Evolutionary conservation across 1,284 basidiomycete species (phyloP).

Genomic region (Ustilago trichophora): DNA sequence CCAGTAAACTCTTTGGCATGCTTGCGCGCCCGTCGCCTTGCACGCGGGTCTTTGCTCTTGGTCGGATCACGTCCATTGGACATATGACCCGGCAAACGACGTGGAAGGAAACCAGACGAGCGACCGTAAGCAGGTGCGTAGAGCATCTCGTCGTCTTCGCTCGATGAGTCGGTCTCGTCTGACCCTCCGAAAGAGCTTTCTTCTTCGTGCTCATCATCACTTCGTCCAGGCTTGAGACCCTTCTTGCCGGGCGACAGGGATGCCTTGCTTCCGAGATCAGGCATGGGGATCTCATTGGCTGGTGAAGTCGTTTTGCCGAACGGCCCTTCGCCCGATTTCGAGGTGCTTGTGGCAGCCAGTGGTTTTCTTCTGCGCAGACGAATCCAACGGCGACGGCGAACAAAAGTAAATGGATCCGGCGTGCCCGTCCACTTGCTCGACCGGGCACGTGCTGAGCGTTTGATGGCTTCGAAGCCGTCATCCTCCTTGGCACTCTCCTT

Average conservation of each 20-base stretch:
- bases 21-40: constrained; percentile 18
- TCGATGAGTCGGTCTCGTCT: constrained; percentile 33
- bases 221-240: constrained; percentile 19
- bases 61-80: constrained; percentile 35
- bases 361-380: constrained; percentile 53
- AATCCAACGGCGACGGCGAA: constrained; percentile 62
- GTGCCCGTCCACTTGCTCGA: constrained; percentile 57
- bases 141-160: constrained; percentile 44
- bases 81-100: constrained; percentile 40
- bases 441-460: constrained; percentile 51
- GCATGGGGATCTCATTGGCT: constrained; percentile 6
- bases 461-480: constrained; percentile 61
- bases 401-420: constrained; percentile 57
- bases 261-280: constrained; percentile 1
- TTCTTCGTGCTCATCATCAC: constrained; percentile 24
- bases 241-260: constrained; percentile 3
- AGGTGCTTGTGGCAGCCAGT: background rate
- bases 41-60: constrained; percentile 12
- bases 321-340: constrained; percentile 2
- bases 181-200: constrained; percentile 26
- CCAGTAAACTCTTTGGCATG: constrained; percentile 54
- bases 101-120: constrained; percentile 46
- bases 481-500: constrained; percentile 55
- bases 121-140: constrained; percentile 25
- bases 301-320: constrained; percentile 15